Percentiles rank a stretch among this genome's conserved stretches.
Conservation (phyloP, 192 early-diverging fungal species). For the Backusella circina region DNA sequence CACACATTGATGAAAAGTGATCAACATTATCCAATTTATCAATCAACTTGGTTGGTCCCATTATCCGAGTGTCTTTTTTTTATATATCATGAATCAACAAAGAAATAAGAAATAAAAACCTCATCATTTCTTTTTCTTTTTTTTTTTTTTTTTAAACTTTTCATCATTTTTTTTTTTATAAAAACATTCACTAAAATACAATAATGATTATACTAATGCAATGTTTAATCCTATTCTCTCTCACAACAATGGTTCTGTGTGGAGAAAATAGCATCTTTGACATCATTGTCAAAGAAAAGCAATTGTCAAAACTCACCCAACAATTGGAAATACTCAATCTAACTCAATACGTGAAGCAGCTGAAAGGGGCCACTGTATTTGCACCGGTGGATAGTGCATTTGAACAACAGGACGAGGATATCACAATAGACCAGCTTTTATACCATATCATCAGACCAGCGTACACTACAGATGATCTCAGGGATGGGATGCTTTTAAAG, state of each 20-base stretch:
- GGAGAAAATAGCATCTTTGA: neutral
- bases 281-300: neutral
- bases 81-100: neutral
- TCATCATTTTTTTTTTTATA: neutral
- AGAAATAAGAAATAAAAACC: neutral
- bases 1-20: neutral
- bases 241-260: neutral
- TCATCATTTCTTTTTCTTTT: neutral
- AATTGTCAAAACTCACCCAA: neutral
- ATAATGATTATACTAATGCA: neutral
- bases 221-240: neutral
- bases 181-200: too few species aligned
- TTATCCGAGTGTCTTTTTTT: neutral
- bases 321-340: neutral
- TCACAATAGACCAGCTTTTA: slow-evolving; percentile 14
- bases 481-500: slow-evolving; percentile 13
- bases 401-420: neutral
- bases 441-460: slow-evolving; percentile 17
- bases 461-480: slow-evolving; percentile 1
- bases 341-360: neutral
- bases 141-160: neutral
- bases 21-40: neutral
- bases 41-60: neutral
- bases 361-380: slow-evolving; percentile 36
- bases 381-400: slow-evolving; percentile 44